A percentile compares a stretch with the other conserved stretches of the same genome.
Evolutionary conservation across 2,329 filamentous ascomycete species (phyloP).

Genomic region (Nigrospora sphaerica): DNA sequence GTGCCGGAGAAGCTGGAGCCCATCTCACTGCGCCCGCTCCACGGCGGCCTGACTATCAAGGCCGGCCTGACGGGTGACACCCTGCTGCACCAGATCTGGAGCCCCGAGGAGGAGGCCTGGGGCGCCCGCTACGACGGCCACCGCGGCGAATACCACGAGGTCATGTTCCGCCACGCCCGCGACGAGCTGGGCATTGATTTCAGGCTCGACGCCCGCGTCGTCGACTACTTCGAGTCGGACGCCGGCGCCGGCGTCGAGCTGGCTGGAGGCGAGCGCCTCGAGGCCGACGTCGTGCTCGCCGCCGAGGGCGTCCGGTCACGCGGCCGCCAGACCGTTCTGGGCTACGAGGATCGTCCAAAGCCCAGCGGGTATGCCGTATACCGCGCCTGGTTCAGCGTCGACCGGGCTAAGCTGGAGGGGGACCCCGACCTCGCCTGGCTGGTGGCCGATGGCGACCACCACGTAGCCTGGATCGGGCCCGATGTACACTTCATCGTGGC

Average conservation of each 20-base stretch:
- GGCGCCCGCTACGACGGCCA: constrained; percentile 46
- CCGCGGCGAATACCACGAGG: constrained; percentile 42
- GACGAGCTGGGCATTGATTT: constrained; percentile 42
- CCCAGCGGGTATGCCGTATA: constrained; percentile 41
- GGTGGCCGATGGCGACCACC: constrained; percentile 41
- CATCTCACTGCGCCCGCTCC: constrained; percentile 31
- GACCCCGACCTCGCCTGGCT: constrained; percentile 34
- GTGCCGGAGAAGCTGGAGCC: constrained; percentile 39
- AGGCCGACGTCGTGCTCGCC: constrained; percentile 44
- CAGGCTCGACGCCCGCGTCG: constrained; percentile 33
- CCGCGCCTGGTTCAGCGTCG: constrained; percentile 40
- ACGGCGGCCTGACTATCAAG: constrained; percentile 38
- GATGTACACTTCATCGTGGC: constrained; percentile 46
- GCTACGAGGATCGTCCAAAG: constrained; percentile 36
- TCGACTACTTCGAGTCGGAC: constrained; percentile 38
- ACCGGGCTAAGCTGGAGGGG: constrained; percentile 31
- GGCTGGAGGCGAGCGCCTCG: constrained; percentile 28
- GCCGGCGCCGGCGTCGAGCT: constrained; percentile 30
- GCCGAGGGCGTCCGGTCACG: constrained; percentile 48
- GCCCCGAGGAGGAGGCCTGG: constrained; percentile 26
- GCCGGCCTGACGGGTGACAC: constrained; percentile 41
- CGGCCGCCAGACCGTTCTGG: constrained; percentile 41
- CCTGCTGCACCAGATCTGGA: constrained; percentile 39
- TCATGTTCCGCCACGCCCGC: constrained; percentile 40
- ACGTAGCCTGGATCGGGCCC: constrained; percentile 44